A percentile compares a stretch with the other conserved stretches of the same genome.
Evolutionary conservation across 495 filamentous ascomycete genomes (phyloP).

Genomic region (Aspergillus sclerotioniger): DNA sequence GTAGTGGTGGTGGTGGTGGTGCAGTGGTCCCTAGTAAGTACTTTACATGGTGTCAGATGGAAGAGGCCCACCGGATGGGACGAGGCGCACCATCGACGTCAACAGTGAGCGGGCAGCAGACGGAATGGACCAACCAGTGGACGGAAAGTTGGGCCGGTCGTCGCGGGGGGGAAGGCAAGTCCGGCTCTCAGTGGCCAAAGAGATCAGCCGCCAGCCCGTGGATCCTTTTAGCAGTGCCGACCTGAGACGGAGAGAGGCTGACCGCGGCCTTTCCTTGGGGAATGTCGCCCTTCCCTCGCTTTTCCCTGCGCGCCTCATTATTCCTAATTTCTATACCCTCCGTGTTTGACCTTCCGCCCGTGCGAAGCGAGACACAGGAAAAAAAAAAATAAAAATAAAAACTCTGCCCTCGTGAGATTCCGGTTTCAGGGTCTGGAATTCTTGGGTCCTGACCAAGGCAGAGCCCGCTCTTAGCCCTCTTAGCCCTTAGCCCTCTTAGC

Average conservation of each 20-base stretch:
- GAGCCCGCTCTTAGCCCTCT: background rate
- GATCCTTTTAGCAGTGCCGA: conserved; percentile 1
- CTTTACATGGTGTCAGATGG: background rate
- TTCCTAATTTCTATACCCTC: background rate
- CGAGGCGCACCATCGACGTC: conserved; percentile 4
- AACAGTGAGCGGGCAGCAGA: conserved; percentile 1
- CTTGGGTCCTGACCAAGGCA: conserved; percentile 3
- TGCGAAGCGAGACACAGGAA: background rate
- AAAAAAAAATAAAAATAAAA: background rate
- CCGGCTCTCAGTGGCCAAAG: background rate
- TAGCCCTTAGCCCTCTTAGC: background rate
- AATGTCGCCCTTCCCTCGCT: conserved; percentile 2
- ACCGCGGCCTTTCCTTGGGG: background rate
- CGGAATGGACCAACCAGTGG: conserved; percentile 5
- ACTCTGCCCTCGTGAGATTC: background rate
- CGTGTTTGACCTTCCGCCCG: background rate
- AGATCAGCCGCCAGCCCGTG: conserved; percentile 6
- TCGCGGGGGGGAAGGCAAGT: background rate
- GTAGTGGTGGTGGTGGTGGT: background rate
- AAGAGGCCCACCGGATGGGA: background rate
- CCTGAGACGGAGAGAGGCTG: too few relatives aligned
- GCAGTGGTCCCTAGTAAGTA: background rate
- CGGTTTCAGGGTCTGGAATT: background rate
- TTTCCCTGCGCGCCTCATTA: conserved; percentile 3
- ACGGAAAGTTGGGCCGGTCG: background rate